A percentile compares a stretch with the other conserved stretches of the same genome.
Conservation (phyloP, 495 filamentous ascomycete species). For the Tetracladium setigerum region DNA sequence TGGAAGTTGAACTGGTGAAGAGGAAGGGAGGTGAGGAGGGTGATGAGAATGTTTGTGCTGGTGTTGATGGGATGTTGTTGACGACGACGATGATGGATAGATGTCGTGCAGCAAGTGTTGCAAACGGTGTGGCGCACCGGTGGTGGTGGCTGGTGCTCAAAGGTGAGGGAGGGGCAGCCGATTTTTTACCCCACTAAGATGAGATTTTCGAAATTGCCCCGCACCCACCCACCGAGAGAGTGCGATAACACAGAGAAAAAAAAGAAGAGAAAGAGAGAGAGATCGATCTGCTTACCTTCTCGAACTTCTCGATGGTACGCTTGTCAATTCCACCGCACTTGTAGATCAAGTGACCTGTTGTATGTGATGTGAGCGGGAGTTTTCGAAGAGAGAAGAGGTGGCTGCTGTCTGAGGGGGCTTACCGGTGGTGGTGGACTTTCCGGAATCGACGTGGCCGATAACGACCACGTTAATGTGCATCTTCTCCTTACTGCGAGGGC, state of each 20-base stretch:
- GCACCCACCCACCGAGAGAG: constrained; percentile 24
- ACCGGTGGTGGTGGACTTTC: constrained; percentile 96
- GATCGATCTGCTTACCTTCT: constrained; percentile 66
- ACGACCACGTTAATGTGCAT: constrained; percentile 85
- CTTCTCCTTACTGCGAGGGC: constrained; percentile 62
- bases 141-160: too few species aligned
- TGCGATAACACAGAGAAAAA: constrained; percentile 19
- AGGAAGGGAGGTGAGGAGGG: background rate
- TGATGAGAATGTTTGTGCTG: constrained; percentile 10
- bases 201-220: constrained; percentile 17
- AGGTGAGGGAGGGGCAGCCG: too few species aligned
- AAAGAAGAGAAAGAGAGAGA: constrained; percentile 10
- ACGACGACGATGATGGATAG: background rate
- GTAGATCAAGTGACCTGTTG: constrained; percentile 91
- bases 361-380: constrained; percentile 7
- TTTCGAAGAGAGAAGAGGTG: background rate
- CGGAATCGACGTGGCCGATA: constrained; percentile 99
- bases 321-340: constrained; percentile 99
- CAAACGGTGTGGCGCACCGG: constrained; percentile 15
- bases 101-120: background rate
- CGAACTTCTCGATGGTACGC: constrained; percentile 99
- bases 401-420: constrained; percentile 25
- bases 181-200: constrained; percentile 18
- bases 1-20: background rate
- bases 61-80: constrained; percentile 4